Evolutionary conservation across 2,329 filamentous ascomycete genomes (phyloP).

Genomic region (Ilyonectria destructans): DNA sequence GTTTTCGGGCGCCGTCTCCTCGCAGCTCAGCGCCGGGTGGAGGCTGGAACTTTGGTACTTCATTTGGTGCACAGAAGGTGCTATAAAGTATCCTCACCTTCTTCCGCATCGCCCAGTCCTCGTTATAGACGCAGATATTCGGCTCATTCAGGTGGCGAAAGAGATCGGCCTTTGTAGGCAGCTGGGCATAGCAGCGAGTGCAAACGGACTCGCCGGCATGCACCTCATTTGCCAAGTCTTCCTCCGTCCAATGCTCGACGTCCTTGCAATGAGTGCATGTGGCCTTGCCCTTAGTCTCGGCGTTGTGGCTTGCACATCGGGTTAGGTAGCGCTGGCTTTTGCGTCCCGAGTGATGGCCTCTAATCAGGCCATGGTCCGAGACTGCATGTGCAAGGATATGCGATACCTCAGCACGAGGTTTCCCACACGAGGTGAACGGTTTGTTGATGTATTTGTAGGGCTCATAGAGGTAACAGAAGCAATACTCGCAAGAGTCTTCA

Average conservation of each 20-base stretch:
- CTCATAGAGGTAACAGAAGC: conserved; percentile 20
- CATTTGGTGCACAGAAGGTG: conserved; percentile 5
- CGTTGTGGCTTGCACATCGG: conserved; percentile 28
- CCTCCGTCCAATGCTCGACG: conserved; percentile 34
- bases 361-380: conserved; percentile 45
- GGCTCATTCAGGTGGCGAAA: conserved; percentile 33
- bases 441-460: conserved; percentile 14
- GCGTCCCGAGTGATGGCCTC: conserved; percentile 36
- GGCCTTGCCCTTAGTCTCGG: conserved; percentile 36
- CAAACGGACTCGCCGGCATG: conserved; percentile 40
- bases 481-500: conserved; percentile 23
- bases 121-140: conserved; percentile 29
- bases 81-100: conserved; percentile 38
- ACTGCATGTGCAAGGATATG: conserved; percentile 41
- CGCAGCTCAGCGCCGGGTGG: not conserved
- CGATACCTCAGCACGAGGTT: conserved; percentile 36
- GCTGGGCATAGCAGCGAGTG: conserved; percentile 39
- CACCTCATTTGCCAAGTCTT: conserved; percentile 22
- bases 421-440: conserved; percentile 25
- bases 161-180: conserved; percentile 37
- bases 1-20: conserved; percentile 20
- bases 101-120: conserved; percentile 19
- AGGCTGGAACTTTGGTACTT: conserved; percentile 20
- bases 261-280: conserved; percentile 35
- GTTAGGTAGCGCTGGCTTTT: conserved; percentile 38